Evolutionary conservation across 2,329 filamentous ascomycete species (phyloP).

Genomic region (Phyllosticta citrichinensis): DNA sequence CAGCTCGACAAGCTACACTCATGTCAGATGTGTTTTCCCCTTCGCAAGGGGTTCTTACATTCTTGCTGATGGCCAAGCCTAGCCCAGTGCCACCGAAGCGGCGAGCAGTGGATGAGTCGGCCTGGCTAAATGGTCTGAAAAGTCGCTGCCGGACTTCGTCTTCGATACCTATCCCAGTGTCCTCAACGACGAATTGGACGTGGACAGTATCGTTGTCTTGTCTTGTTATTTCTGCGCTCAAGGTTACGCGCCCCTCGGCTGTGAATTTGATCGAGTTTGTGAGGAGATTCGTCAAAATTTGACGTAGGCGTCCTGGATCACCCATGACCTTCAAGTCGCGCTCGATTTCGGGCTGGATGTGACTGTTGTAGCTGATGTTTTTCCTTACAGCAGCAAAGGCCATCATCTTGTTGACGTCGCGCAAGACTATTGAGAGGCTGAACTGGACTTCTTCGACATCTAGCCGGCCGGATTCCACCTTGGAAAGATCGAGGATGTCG

Average conservation of each 20-base stretch:
- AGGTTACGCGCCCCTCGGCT: slow-evolving; percentile 35
- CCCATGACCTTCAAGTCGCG: slow-evolving; percentile 71
- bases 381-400: slow-evolving; percentile 75
- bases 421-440: slow-evolving; percentile 60
- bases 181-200: slow-evolving; percentile 62
- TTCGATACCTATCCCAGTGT: slow-evolving; percentile 74
- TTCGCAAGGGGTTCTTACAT: slow-evolving; percentile 32
- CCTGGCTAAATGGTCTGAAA: slow-evolving; percentile 75
- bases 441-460: slow-evolving; percentile 77
- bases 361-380: slow-evolving; percentile 59
- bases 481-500: slow-evolving; percentile 83
- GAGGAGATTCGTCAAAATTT: slow-evolving; percentile 71
- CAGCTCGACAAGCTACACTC: slow-evolving; percentile 51
- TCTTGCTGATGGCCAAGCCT: slow-evolving; percentile 72
- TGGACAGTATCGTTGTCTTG: slow-evolving; percentile 56
- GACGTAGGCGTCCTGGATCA: slow-evolving; percentile 72
- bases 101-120: slow-evolving; percentile 67
- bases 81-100: slow-evolving; percentile 72
- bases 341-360: slow-evolving; percentile 53
- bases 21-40: background rate
- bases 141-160: slow-evolving; percentile 62
- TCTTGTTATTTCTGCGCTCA: slow-evolving; percentile 53
- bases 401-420: slow-evolving; percentile 79
- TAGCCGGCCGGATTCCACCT: slow-evolving; percentile 66
- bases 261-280: slow-evolving; percentile 42